A percentile compares a stretch with the other conserved stretches of the same genome.
Conservation (phyloP, 2,329 filamentous ascomycete genomes). For the Claviceps pazoutovae region DNA sequence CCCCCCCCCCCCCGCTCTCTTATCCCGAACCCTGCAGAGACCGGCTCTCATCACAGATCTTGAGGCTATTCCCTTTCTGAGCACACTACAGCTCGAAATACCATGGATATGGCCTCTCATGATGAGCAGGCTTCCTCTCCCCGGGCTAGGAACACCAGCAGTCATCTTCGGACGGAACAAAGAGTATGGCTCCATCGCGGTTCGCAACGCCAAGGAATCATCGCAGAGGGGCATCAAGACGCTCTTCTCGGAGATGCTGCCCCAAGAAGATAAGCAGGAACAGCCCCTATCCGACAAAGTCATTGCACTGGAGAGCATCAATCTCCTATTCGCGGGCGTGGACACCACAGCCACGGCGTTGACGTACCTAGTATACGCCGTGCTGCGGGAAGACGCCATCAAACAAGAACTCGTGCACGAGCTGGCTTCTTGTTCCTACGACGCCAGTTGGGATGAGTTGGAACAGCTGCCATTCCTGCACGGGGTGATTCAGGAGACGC, state of each 20-base stretch:
- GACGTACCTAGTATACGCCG: slow-evolving; percentile 1
- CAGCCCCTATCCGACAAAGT: background rate
- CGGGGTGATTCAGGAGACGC: background rate
- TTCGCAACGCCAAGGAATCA: background rate
- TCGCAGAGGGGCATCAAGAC: background rate
- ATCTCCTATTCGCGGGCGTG: background rate
- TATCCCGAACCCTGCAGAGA: background rate
- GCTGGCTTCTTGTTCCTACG: background rate
- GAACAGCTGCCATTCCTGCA: background rate
- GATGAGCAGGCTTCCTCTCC: background rate
- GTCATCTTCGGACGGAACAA: background rate
- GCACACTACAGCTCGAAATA: background rate
- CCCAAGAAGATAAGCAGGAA: background rate
- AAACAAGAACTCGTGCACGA: background rate
- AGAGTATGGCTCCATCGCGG: background rate
- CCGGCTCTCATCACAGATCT: slow-evolving; percentile 1
- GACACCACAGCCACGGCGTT: background rate
- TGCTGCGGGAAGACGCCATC: background rate
- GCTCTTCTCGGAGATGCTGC: background rate
- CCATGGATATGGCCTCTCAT: background rate
- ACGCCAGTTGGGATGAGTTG: background rate
- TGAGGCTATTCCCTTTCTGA: background rate
- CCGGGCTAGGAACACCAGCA: background rate
- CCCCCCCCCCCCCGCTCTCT: background rate
- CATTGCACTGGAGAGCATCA: background rate